Conservation (phyloP, 148 eudicot genomes). For the Cornus controversa region DNA sequence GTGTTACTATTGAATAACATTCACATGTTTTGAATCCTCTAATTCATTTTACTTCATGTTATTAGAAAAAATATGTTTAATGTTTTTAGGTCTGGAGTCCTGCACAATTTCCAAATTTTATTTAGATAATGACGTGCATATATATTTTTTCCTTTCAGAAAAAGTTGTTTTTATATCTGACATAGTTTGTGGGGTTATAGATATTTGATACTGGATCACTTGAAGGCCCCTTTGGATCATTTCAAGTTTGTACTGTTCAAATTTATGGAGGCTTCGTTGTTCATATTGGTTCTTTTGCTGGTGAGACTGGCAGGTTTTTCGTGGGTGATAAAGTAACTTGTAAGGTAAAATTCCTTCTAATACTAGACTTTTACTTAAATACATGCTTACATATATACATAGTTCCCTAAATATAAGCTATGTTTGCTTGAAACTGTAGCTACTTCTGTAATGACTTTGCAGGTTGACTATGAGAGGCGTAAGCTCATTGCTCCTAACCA, state of each 20-base stretch:
- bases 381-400: neutral
- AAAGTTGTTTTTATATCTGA: neutral
- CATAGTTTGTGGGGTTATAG: slow-evolving; percentile 34
- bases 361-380: neutral
- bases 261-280: slow-evolving; percentile 81
- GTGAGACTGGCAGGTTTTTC: slow-evolving; percentile 48
- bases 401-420: neutral
- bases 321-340: slow-evolving; percentile 83
- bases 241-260: slow-evolving; percentile 77
- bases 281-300: slow-evolving; percentile 75
- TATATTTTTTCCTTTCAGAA: neutral
- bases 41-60: neutral
- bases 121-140: neutral
- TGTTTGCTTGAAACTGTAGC: neutral
- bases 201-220: slow-evolving; percentile 86
- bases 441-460: slow-evolving; percentile 13
- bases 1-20: neutral
- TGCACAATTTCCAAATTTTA: neutral
- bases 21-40: neutral
- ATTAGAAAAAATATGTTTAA: neutral
- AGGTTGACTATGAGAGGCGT: slow-evolving; percentile 93
- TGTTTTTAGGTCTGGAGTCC: neutral
- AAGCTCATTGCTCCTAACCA: slow-evolving; percentile 92
- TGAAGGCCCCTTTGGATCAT: slow-evolving; percentile 66
- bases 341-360: slow-evolving; percentile 44